Conservation (phyloP, 768 basidiomycete genomes). For the Boletus reticuloceps region DNA sequence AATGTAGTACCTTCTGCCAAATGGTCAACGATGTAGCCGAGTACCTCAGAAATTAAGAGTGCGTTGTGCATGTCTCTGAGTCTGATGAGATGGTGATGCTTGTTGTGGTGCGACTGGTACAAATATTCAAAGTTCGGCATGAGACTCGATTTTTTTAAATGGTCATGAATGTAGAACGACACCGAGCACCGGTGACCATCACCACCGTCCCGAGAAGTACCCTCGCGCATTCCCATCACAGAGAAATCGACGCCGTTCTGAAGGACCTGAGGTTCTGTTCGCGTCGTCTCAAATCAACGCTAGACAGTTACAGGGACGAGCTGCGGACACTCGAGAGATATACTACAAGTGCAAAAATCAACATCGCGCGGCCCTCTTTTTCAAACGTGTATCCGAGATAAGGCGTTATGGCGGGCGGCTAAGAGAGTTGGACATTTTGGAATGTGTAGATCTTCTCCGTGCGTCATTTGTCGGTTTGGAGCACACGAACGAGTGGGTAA, state of each 20-base stretch:
- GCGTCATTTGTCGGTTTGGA: conserved; percentile 29
- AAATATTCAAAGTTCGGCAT: no score
- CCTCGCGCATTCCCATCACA: conserved; percentile 27
- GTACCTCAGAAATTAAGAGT: conserved; percentile 1
- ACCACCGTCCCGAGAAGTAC: conserved; percentile 16
- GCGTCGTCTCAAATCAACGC: conserved; percentile 48
- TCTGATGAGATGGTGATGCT: no score
- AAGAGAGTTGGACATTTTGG: conserved; percentile 13
- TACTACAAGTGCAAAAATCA: conserved; percentile 84
- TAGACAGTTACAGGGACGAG: conserved; percentile 28
- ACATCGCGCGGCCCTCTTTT: conserved; percentile 50
- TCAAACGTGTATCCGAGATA: conserved; percentile 59
- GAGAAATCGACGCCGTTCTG: conserved; percentile 51
- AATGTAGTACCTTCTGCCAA: background rate
- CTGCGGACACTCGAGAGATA: conserved; percentile 55
- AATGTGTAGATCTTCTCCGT: conserved; percentile 24
- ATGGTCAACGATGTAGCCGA: background rate
- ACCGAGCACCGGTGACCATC: conserved; percentile 5
- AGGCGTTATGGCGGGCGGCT: conserved; percentile 40
- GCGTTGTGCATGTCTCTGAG: background rate
- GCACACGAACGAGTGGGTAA: conserved; percentile 24
- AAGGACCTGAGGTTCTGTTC: conserved; percentile 57
- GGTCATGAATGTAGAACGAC: conserved; percentile 6
- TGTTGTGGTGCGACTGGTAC: no score
- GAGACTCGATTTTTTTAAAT: background rate